These are phyloP conservation scores for Achlya hypogyna DNA, from an alignment of 352 stramenopile species.

Conservation along the genomic window DNA sequence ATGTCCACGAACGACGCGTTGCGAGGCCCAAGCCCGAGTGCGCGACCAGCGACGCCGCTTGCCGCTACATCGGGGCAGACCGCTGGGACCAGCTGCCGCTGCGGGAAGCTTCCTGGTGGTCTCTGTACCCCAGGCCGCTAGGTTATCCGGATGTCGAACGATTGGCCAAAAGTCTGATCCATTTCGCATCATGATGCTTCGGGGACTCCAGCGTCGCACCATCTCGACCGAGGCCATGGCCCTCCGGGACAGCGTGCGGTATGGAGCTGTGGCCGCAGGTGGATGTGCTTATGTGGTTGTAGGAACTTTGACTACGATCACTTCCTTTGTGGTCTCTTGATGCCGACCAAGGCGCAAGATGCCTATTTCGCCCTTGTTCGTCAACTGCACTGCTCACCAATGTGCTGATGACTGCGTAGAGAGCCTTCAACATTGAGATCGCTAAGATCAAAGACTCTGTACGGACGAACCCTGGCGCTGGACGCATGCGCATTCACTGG, in stretches of 20 bases:
- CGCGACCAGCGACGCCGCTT: too few relatives aligned
- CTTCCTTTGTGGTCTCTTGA: conserved; percentile 64
- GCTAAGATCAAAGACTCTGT: conserved; percentile 84
- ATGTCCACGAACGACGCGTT: not conserved
- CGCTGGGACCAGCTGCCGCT: too few relatives aligned
- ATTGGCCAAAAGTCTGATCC: not conserved
- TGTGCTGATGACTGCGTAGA: conserved; percentile 26
- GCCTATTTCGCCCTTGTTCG: conserved; percentile 78
- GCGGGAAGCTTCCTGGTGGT: too few relatives aligned
- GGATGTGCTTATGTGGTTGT: not conserved
- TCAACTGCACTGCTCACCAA: not conserved
- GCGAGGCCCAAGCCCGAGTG: not conserved
- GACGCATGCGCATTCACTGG: conserved; percentile 89
- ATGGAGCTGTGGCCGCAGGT: not conserved
- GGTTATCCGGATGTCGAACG: not conserved
- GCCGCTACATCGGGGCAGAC: too few relatives aligned
- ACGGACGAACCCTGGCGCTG: conserved; percentile 72
- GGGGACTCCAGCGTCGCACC: conserved; percentile 7
- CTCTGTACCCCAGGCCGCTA: not conserved
- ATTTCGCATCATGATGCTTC: conserved; percentile 6
- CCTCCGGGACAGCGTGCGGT: conserved; percentile 15
- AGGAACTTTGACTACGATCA: conserved; percentile 82
- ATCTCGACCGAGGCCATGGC: conserved; percentile 15
- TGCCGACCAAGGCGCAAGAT: conserved; percentile 47
- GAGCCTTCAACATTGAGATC: conserved; percentile 86